phyloP scores from a whole-genome alignment of 345 rosid genomes.

The Alliaria petiolata region DNA sequence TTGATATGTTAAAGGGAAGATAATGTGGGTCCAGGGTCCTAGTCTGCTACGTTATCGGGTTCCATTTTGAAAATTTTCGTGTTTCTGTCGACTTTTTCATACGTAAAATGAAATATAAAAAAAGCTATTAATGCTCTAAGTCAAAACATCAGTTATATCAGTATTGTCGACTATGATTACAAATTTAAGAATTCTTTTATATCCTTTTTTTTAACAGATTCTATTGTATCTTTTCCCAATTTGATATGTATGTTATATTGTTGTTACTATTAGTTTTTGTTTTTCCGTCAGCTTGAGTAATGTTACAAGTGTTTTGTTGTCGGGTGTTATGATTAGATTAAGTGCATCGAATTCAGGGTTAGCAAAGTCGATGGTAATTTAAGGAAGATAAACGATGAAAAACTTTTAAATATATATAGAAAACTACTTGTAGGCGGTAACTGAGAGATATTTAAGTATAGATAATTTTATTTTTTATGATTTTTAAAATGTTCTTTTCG shows the following conservation, averaged over 20 bases:
- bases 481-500: too few relatives aligned
- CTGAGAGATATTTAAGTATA: neutral
- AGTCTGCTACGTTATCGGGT: neutral
- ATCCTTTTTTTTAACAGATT: too few relatives aligned
- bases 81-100: neutral
- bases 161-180: neutral
- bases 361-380: neutral
- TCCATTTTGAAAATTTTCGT: too few relatives aligned
- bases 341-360: neutral
- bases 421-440: neutral
- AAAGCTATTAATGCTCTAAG: too few relatives aligned
- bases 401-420: neutral
- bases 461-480: too few relatives aligned
- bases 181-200: neutral
- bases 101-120: too few relatives aligned
- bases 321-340: neutral
- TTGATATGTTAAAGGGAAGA: neutral
- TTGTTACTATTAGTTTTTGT: neutral
- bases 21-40: neutral
- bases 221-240: neutral
- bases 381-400: neutral
- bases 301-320: too few relatives aligned
- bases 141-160: neutral
- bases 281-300: neutral
- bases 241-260: neutral